Percentiles rank a stretch among this genome's conserved stretches.
phyloP scores from a whole-genome alignment of 1,284 basidiomycete species.

The Boletus mariae region DNA sequence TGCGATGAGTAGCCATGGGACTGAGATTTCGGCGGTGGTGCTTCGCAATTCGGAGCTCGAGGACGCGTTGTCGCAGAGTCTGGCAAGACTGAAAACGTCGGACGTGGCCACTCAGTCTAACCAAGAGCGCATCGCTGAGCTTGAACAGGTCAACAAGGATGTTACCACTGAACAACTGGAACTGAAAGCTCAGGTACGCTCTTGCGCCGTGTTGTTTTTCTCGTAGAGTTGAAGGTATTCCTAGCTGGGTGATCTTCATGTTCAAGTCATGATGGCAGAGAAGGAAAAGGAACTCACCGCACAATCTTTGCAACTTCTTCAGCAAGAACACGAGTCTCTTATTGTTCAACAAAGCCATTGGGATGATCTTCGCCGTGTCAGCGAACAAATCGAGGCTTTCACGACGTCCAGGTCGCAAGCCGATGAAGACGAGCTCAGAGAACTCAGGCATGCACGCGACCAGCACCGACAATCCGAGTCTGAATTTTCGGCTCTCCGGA shows the following conservation, averaged over 20 bases:
- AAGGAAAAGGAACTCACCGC: slow-evolving; percentile 60
- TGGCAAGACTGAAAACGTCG: slow-evolving; percentile 64
- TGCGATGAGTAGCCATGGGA: slow-evolving; percentile 40
- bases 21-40: slow-evolving; percentile 48
- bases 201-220: neutral
- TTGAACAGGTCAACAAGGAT: slow-evolving; percentile 60
- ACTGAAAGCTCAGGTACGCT: slow-evolving; percentile 56
- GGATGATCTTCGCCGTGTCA: slow-evolving; percentile 63
- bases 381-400: slow-evolving; percentile 67
- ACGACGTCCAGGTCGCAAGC: slow-evolving; percentile 55
- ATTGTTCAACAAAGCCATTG: slow-evolving; percentile 61
- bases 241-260: slow-evolving; percentile 60
- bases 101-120: slow-evolving; percentile 60
- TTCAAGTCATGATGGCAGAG: slow-evolving; percentile 49
- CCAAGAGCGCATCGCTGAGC: slow-evolving; percentile 53
- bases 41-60: slow-evolving; percentile 61
- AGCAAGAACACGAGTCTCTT: slow-evolving; percentile 57
- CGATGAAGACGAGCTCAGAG: slow-evolving; percentile 69
- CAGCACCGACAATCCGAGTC: slow-evolving; percentile 61
- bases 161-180: slow-evolving; percentile 49
- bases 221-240: neutral
- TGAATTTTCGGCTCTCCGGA: slow-evolving; percentile 64
- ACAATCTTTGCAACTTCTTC: slow-evolving; percentile 49
- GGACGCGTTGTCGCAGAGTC: slow-evolving; percentile 62
- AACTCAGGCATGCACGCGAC: slow-evolving; percentile 63